Evolutionary conservation across 225 moss, liverwort and hornwort genomes (phyloP), one percentile per base, ranked within the genome.

Genomic region (Marchantia polymorpha): DNA sequence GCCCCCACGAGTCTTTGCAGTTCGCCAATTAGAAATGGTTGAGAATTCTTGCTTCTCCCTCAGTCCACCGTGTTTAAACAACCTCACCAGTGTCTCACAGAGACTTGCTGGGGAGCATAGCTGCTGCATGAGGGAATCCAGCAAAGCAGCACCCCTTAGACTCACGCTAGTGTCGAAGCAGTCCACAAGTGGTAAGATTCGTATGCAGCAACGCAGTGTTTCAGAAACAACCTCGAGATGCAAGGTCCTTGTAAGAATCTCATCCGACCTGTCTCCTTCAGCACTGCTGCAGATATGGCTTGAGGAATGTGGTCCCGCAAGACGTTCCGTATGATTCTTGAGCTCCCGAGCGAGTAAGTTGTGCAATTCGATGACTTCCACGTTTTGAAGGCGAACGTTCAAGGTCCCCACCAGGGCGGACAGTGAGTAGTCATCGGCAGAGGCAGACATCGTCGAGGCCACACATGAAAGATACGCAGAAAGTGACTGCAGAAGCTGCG

Each of bases 101-200:
- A 90, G 90, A 64, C 86, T 89, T 72, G 74, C 64, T 1, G 96
- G 96, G 69, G 89, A 89, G 85, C 90, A 92, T 75, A 96, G 84
- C 83, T 92, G 90, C 83, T 86, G 90, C 59, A 96, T 77, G 11
- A 96, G 60, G 10, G 69, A 81, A 74, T 90, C 88, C 73, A 96
- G 78, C 64, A 72, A 31, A 79, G 85, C 85, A 27, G 90, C 89
- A 77, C 87, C 84, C 39, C 81, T 77, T 52, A 86, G 86, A 74
- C 96, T 92, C 67, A 89, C 86, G 74, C 84, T 89, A 74, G 89
- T 90, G 87, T 94, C 92, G 64, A 96, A 92, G 69, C 84, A 86
- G 79, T 94, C 96, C 80, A 92, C 72, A 73, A 96, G 84, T 59
- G 91, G 92, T 82, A 94, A 85, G 63, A 96, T 82, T 80, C 85